phyloP scores from a whole-genome alignment of 768 basidiomycete genomes.

The Rhodotorula graminis region DNA sequence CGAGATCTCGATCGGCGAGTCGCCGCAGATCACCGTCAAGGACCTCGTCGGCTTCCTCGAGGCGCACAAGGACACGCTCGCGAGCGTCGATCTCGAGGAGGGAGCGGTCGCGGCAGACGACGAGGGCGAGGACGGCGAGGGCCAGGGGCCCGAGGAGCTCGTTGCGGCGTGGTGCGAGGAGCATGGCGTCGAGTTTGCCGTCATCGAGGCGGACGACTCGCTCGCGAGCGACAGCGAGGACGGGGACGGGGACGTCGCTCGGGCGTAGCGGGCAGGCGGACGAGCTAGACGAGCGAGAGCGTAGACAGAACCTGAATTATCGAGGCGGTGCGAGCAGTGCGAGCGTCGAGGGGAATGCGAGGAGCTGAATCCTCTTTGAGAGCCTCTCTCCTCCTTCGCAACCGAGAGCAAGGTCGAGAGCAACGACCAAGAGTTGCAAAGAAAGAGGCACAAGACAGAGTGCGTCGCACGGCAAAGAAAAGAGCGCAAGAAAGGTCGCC shows the following conservation, averaged over 20 bases:
- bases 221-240: not conserved
- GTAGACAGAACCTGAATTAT: too few relatives aligned
- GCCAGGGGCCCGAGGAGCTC: not conserved
- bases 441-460: not conserved
- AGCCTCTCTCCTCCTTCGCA: too few relatives aligned
- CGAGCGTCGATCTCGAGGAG: not conserved
- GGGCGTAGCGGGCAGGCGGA: not conserved
- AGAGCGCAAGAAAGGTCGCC: too few relatives aligned
- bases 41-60: conserved; percentile 7
- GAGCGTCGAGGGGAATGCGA: too few relatives aligned
- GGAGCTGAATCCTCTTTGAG: too few relatives aligned
- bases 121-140: not conserved
- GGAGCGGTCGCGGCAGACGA: not conserved
- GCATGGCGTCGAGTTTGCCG: not conserved
- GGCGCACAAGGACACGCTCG: conserved; percentile 10
- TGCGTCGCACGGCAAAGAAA: too few relatives aligned
- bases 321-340: too few relatives aligned
- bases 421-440: not conserved
- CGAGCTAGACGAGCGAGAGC: not conserved
- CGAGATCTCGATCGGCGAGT: conserved; percentile 1
- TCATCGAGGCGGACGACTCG: not conserved
- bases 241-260: not conserved
- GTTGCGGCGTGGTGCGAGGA: conserved; percentile 6
- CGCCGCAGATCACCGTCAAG: not conserved
- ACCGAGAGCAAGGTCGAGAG: too few relatives aligned